Conservation (phyloP, 1,284 basidiomycete species). For the Malassezia globosa region DNA sequence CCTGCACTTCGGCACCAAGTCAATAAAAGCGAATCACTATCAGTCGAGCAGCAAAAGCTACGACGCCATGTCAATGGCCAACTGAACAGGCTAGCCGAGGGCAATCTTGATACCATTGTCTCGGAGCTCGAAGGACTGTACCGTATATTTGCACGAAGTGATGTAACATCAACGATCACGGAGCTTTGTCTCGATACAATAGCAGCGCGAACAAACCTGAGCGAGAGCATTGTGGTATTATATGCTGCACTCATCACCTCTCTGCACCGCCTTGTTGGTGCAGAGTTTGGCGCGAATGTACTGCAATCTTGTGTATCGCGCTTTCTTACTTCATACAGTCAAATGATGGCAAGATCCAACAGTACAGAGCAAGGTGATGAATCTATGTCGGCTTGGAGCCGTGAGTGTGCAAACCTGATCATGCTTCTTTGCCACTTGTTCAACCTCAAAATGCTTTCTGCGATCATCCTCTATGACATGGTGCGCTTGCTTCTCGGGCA, state of each 20-base stretch:
- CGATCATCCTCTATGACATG: constrained; percentile 75
- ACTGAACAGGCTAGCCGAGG: constrained; percentile 75
- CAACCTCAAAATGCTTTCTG: constrained; percentile 86
- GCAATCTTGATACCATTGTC: constrained; percentile 72
- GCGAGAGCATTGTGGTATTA: constrained; percentile 73
- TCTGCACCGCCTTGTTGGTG: constrained; percentile 70
- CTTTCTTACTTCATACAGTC: constrained; percentile 18
- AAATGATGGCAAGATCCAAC: constrained; percentile 5
- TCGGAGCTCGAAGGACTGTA: constrained; percentile 69
- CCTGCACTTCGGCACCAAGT: constrained; percentile 49
- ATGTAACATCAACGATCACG: constrained; percentile 72
- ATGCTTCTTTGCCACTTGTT: constrained; percentile 82
- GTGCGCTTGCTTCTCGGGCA: constrained; percentile 63
- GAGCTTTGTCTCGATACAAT: constrained; percentile 70
- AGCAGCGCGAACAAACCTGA: constrained; percentile 69
- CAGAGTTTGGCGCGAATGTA: constrained; percentile 67
- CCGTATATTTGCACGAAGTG: constrained; percentile 64
- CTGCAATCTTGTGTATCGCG: constrained; percentile 26
- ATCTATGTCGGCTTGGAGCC: constrained; percentile 46
- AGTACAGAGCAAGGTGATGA: not conserved
- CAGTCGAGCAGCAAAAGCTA: constrained; percentile 56
- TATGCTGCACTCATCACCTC: constrained; percentile 78
- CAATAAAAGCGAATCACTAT: constrained; percentile 42
- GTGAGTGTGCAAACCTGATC: constrained; percentile 79
- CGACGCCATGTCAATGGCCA: constrained; percentile 72